phyloP scores from a whole-genome alignment of 2,329 filamentous ascomycete species.

The Aureobasidium namibiae region DNA sequence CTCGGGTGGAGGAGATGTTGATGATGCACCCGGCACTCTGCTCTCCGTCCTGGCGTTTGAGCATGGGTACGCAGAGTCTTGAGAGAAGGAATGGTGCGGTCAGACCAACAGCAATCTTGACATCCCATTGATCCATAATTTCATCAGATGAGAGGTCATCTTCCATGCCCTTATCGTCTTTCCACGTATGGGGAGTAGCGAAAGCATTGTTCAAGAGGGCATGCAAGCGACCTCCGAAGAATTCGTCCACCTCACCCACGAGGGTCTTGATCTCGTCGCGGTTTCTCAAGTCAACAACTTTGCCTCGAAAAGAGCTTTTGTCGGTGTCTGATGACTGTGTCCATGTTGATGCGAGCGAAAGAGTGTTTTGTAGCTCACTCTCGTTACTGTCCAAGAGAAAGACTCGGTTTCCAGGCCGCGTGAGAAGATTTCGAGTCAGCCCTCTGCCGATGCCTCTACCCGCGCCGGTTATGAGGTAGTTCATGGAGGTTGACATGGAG shows the following conservation, averaged over 20 bases:
- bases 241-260: constrained; percentile 22
- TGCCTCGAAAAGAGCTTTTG: background rate
- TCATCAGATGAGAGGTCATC: constrained; percentile 3
- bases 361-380: constrained; percentile 31
- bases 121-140: constrained; percentile 15
- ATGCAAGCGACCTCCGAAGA: constrained; percentile 32
- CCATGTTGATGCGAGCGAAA: constrained; percentile 19
- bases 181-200: constrained; percentile 13
- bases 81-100: constrained; percentile 26
- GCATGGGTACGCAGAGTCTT: constrained; percentile 19
- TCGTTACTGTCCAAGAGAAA: constrained; percentile 33
- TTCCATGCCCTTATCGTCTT: constrained; percentile 11
- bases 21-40: constrained; percentile 26
- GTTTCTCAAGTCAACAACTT: constrained; percentile 21
- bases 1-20: constrained; percentile 44
- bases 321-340: background rate
- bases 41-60: constrained; percentile 13
- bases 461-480: constrained; percentile 32
- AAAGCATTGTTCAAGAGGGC: constrained; percentile 36
- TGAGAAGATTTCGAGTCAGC: constrained; percentile 29
- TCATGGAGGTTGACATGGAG: constrained; percentile 27
- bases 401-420: constrained; percentile 28
- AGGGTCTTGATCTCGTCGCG: constrained; percentile 26
- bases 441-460: constrained; percentile 32
- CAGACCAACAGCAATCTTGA: constrained; percentile 19